A percentile compares a stretch with the other conserved stretches of the same genome.
phyloP scores from a whole-genome alignment of 345 rosid species.

The Brassica rapa region DNA sequence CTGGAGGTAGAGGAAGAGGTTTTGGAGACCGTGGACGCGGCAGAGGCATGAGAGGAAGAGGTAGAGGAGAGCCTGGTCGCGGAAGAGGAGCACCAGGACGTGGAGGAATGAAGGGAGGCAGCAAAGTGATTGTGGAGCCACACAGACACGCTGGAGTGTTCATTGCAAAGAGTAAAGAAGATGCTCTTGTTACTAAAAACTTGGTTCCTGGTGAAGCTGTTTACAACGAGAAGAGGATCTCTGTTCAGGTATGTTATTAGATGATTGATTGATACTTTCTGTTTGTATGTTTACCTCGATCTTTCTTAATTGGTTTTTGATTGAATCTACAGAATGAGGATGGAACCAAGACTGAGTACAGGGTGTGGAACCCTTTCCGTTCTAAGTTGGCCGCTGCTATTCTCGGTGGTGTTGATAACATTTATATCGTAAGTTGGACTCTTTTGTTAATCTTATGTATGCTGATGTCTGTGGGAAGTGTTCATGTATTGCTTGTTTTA shows the following conservation, averaged over 20 bases:
- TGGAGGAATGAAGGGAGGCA: conserved; percentile 92
- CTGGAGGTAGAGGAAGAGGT: conserved; percentile 47
- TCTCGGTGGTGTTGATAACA: background rate
- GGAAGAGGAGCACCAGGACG: conserved; percentile 41
- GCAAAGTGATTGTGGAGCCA: conserved; percentile 78
- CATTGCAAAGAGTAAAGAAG: conserved; percentile 89
- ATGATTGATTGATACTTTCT: background rate
- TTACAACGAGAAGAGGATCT: conserved; percentile 75
- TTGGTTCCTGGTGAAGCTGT: conserved; percentile 88
- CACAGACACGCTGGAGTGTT: conserved; percentile 90
- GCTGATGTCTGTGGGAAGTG: background rate
- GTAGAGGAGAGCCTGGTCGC: conserved; percentile 50
- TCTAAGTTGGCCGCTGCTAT: background rate
- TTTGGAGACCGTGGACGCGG: conserved; percentile 45
- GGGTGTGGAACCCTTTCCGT: background rate
- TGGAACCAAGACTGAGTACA: background rate
- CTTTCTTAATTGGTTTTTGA: background rate
- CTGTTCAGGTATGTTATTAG: conserved; percentile 64
- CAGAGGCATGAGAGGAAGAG: conserved; percentile 22
- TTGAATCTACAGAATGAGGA: background rate
- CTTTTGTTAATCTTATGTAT: background rate
- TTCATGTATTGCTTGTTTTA: background rate
- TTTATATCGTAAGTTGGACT: background rate
- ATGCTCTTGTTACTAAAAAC: conserved; percentile 90
- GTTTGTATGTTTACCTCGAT: background rate